phyloP scores from a whole-genome alignment of 805 yeast genomes.

The Metschnikowia amazonensis region DNA sequence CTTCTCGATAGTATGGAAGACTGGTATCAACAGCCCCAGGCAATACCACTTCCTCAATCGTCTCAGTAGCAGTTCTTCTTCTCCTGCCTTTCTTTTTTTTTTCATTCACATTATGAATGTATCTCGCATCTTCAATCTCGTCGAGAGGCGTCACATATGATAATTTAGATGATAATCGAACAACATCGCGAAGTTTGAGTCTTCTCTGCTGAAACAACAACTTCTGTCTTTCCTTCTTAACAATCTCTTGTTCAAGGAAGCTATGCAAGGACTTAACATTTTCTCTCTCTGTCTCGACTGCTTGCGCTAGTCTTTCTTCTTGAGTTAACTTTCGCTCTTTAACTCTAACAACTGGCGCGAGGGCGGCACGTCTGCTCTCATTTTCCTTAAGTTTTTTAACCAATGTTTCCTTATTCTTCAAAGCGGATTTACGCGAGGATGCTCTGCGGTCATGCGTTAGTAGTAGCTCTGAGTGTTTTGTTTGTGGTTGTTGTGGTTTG shows the following conservation, averaged over 20 bases:
- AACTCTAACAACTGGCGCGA: slow-evolving; percentile 38
- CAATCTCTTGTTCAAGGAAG: slow-evolving; percentile 81
- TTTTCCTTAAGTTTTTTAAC: slow-evolving; percentile 66
- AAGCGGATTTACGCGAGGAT: slow-evolving; percentile 73
- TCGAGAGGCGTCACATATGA: slow-evolving; percentile 57
- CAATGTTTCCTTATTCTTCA: slow-evolving; percentile 72
- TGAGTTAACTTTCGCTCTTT: slow-evolving; percentile 57
- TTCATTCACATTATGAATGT: slow-evolving; percentile 32
- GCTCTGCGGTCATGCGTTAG: slow-evolving; percentile 56
- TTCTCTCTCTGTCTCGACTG: slow-evolving; percentile 76
- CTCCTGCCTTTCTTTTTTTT: slow-evolving; percentile 42
- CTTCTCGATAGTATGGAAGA: slow-evolving; percentile 26
- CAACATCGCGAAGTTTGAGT: slow-evolving; percentile 53
- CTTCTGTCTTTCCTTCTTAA: slow-evolving; percentile 72
- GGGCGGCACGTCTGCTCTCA: slow-evolving; percentile 55
- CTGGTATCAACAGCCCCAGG: slow-evolving; percentile 31
- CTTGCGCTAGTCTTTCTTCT: slow-evolving; percentile 74
- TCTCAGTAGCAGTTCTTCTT: slow-evolving; percentile 31
- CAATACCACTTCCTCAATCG: slow-evolving; percentile 26
- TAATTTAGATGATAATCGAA: slow-evolving; percentile 50
- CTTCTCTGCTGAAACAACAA: slow-evolving; percentile 67
- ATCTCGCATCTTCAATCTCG: slow-evolving; percentile 51
- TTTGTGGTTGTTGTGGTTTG: slow-evolving; percentile 25
- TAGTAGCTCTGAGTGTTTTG: slow-evolving; percentile 46
- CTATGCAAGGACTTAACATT: slow-evolving; percentile 70